phyloP scores from a whole-genome alignment of 768 basidiomycete genomes.

The Galerina sulciceps region DNA sequence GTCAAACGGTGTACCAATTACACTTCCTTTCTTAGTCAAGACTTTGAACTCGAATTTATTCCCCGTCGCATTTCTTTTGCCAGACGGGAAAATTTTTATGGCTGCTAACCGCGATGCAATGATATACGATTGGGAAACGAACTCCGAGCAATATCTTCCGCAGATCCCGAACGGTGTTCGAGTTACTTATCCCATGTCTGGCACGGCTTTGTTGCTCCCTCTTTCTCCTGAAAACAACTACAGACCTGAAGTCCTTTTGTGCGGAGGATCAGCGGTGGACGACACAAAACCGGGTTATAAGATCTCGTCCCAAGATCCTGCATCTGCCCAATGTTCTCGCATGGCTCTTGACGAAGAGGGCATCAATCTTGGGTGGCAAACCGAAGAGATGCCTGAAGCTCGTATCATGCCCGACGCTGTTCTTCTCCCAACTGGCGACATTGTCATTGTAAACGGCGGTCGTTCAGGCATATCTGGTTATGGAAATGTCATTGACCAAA shows the following conservation, averaged over 20 bases:
- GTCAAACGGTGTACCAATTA: constrained; percentile 68
- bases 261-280: constrained; percentile 73
- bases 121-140: constrained; percentile 75
- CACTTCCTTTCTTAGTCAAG: constrained; percentile 64
- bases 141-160: constrained; percentile 67
- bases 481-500: constrained; percentile 69
- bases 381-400: constrained; percentile 75
- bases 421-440: constrained; percentile 74
- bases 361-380: constrained; percentile 71
- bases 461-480: constrained; percentile 77
- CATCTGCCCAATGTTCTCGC: constrained; percentile 75
- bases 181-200: constrained; percentile 85
- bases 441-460: constrained; percentile 80
- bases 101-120: constrained; percentile 81
- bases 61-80: constrained; percentile 74
- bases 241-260: constrained; percentile 71
- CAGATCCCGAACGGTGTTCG: constrained; percentile 76
- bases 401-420: constrained; percentile 84
- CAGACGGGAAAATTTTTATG: constrained; percentile 72
- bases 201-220: constrained; percentile 74
- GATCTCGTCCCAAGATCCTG: constrained; percentile 73
- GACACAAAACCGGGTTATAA: constrained; percentile 63
- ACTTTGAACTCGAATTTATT: constrained; percentile 86
- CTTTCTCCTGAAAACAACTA: constrained; percentile 66
- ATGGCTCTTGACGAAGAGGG: constrained; percentile 68